Base-by-base conservation (phyloP, 306 rosid genomes). In the Cucurbita maxima region DNA sequence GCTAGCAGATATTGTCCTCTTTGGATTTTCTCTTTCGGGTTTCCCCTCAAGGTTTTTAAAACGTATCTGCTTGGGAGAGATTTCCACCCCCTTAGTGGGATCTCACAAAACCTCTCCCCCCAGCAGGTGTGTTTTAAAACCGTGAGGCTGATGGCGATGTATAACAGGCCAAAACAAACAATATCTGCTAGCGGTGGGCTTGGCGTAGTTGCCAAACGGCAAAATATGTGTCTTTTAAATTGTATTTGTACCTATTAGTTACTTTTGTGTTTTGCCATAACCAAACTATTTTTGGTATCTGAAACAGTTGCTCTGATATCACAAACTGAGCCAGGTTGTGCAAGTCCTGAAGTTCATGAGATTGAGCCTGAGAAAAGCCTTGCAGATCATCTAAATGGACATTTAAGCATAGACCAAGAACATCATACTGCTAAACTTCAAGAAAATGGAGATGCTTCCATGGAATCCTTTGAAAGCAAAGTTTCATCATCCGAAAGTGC, bases 401-500 rank as follows among this genome's bases (percentile, higher is more conserved):
- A 80, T 69, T 77, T 62, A 50, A 74, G 20, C 16, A 25, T 50
- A 68, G 78, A 51, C 61, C 81, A 51, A 79, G 81, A 76, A 43
- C 74, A 53, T 56, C 72, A 77, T 79, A 64, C 34, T 68, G 57
- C 34, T 18, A 72, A 75, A 71, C 76, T 68, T 76, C 86, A 71
- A 69, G 79, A 81, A 64, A 64, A 53, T 66, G 76, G 60, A 30
- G 58, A 48, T 69, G n/a, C 14, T 71, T 83, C 83, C 72, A 71
- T 50, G 64, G 84, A 75, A 34, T 77, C 80, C 41, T 78, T 79
- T 77, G 79, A 83, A 79, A 71, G 74, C 70, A 80, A 81, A 69
- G n/a, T 60, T 82, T 72, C 68, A 71, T 84, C 80, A 44, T 83
- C 83, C 40, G 86, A 82, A 57, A 83, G 84, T 76, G 70, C 51